A percentile compares a stretch with the other conserved stretches of the same genome.
Conservation (phyloP, 768 basidiomycete genomes). For the Solioccasus polychromus region DNA sequence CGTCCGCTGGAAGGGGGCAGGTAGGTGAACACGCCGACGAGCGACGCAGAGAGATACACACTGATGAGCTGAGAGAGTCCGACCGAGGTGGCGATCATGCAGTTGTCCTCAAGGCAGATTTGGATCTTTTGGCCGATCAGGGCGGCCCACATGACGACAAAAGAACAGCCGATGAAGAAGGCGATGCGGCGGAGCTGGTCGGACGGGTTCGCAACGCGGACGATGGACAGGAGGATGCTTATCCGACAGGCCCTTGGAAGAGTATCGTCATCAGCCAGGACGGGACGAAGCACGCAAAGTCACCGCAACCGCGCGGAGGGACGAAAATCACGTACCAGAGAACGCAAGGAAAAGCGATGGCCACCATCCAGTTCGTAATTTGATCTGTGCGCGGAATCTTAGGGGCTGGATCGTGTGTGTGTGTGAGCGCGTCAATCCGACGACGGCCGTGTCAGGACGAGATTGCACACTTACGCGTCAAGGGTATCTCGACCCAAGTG, state of each 20-base stretch:
- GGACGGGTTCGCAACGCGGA: constrained; percentile 15
- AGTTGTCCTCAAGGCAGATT: constrained; percentile 4
- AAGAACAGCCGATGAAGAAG: constrained; percentile 9
- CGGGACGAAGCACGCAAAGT: not conserved
- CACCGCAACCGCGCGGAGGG: not conserved
- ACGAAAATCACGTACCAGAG: constrained; percentile 16
- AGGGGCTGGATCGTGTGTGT: no score
- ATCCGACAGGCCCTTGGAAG: constrained; percentile 19
- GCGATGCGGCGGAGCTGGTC: constrained; percentile 4
- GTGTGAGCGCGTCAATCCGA: no score
- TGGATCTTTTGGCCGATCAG: constrained; percentile 14
- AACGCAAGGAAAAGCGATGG: constrained; percentile 15
- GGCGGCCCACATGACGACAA: constrained; percentile 25
- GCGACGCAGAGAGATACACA: constrained; percentile 3
- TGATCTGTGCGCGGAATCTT: not conserved
- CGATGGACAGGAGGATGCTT: constrained; percentile 25
- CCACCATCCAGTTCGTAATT: constrained; percentile 10
- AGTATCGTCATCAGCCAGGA: constrained; percentile 3
- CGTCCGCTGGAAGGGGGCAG: constrained; percentile 14
- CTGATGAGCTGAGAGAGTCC: constrained; percentile 22
- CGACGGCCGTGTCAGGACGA: not conserved
- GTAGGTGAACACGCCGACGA: not conserved
- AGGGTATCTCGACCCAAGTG: constrained; percentile 2
- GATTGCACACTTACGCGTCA: constrained; percentile 1
- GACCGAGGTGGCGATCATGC: not conserved